phyloP scores from a whole-genome alignment of 75 land plant species.

The Pinus albicaulis region DNA sequence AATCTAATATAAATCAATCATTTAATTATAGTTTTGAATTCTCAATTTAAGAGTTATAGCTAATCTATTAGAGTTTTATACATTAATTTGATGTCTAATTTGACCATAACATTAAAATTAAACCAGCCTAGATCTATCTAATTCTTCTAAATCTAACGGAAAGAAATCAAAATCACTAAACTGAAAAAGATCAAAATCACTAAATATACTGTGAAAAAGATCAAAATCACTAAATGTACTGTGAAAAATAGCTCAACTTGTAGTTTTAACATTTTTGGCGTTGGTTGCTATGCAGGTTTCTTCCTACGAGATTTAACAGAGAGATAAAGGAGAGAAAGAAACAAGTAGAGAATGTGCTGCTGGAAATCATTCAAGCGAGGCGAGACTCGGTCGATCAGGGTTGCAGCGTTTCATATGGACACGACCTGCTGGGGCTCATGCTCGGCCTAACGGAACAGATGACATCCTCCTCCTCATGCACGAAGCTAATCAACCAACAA shows the following conservation, averaged over 20 bases:
- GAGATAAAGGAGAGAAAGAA: conserved; percentile 50
- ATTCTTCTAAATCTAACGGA: too few relatives aligned
- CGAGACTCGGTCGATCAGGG: conserved; percentile 41
- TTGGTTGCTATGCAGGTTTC: conserved; percentile 40
- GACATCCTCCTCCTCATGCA: not conserved
- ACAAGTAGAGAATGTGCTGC: conserved; percentile 56
- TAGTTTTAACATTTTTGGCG: not conserved
- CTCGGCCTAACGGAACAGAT: conserved; percentile 35
- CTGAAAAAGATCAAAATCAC: too few relatives aligned
- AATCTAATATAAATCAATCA: too few relatives aligned
- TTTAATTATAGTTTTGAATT: too few relatives aligned
- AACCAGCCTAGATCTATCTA: too few relatives aligned
- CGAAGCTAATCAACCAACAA: conserved; percentile 24
- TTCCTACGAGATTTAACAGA: conserved; percentile 81
- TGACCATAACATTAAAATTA: not conserved
- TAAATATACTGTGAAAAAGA: too few relatives aligned
- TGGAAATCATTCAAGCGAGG: conserved; percentile 66
- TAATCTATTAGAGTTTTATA: too few relatives aligned
- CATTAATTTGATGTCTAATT: too few relatives aligned
- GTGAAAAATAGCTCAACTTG: too few relatives aligned
- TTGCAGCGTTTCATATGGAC: conserved; percentile 41
- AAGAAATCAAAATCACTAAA: too few relatives aligned
- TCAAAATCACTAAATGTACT: too few relatives aligned
- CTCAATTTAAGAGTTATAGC: too few relatives aligned
- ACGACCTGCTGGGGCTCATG: conserved; percentile 79